These are phyloP conservation scores for Hyphopichia pseudoburtonii DNA, from an alignment of 1,139 yeast species.

Conservation along the genomic window DNA sequence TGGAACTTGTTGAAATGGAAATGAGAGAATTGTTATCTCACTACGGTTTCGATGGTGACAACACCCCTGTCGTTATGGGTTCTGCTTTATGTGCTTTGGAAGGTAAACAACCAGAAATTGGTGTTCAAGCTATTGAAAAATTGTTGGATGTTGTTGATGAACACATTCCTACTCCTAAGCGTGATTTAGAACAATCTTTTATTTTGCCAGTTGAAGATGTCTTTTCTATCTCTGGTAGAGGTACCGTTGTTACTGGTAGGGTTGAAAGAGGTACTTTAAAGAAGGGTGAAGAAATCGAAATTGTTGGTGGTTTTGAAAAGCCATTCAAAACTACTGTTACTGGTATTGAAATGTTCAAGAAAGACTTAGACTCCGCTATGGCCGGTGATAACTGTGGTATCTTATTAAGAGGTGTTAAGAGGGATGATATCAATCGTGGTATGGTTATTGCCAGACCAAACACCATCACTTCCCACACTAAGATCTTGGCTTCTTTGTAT, in stretches of 20 bases:
- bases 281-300: conserved; percentile 98
- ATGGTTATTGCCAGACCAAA: conserved; percentile 96
- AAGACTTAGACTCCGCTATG: conserved; percentile 94
- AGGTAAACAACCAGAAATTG: conserved; percentile 86
- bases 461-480: conserved; percentile 88
- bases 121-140: conserved; percentile 78
- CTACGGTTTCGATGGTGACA: conserved; percentile 97
- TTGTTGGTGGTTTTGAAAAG: conserved; percentile 86
- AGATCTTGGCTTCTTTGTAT: conserved; percentile 91
- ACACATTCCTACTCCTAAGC: conserved; percentile 91
- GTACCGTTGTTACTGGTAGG: conserved; percentile 98
- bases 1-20: conserved; percentile 99
- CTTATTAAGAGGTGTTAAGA: conserved; percentile 95
- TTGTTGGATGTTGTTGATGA: conserved; percentile 91
- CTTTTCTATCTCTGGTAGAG: conserved; percentile 98
- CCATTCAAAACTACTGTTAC: conserved; percentile 94
- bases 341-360: conserved; percentile 98
- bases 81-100: conserved; percentile 97
- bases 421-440: conserved; percentile 96
- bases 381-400: conserved; percentile 99
- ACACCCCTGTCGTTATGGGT: conserved; percentile 98
- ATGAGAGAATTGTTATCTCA: conserved; percentile 93
- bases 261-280: conserved; percentile 96
- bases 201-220: conserved; percentile 97
- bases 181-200: conserved; percentile 96